These are phyloP conservation scores for Trichoderma sp. DNA, from an alignment of 2,329 filamentous ascomycete species.

Conservation along the genomic window DNA sequence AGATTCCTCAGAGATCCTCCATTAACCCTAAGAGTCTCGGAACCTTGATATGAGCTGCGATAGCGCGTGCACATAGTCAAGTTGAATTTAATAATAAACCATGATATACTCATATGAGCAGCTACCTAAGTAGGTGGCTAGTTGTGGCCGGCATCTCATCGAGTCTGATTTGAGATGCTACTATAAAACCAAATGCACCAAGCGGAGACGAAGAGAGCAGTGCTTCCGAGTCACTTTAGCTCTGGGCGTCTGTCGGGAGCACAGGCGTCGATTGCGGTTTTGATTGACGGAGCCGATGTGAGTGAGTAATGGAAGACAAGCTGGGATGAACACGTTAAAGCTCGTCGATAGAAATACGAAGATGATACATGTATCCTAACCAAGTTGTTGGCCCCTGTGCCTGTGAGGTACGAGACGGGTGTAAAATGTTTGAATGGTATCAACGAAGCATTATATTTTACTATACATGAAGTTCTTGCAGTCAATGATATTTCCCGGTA, in stretches of 20 bases:
- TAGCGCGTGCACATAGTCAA: background rate
- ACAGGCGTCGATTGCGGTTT: background rate
- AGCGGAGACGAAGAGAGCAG: background rate
- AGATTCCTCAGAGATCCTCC: background rate
- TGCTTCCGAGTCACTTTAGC: background rate
- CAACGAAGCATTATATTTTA: slow-evolving; percentile 1
- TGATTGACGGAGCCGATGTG: background rate
- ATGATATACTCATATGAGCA: background rate
- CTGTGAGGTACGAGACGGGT: background rate
- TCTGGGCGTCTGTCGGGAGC: background rate
- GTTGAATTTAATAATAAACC: background rate
- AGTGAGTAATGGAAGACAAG: background rate
- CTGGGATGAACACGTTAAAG: too few species aligned
- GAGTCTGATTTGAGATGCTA: background rate
- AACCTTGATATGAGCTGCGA: background rate
- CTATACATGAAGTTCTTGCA: background rate
- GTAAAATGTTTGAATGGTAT: background rate
- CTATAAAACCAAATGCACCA: background rate
- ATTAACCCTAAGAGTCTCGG: background rate
- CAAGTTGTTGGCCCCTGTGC: background rate
- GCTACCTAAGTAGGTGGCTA: background rate
- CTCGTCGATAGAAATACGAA: background rate
- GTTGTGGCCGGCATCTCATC: background rate
- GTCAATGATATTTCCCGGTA: background rate
- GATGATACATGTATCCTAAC: background rate